Percentiles rank a stretch among this genome's conserved stretches.
Evolutionary conservation across 2,329 filamentous ascomycete species (phyloP).

Genomic region (Teratosphaeria viscida): DNA sequence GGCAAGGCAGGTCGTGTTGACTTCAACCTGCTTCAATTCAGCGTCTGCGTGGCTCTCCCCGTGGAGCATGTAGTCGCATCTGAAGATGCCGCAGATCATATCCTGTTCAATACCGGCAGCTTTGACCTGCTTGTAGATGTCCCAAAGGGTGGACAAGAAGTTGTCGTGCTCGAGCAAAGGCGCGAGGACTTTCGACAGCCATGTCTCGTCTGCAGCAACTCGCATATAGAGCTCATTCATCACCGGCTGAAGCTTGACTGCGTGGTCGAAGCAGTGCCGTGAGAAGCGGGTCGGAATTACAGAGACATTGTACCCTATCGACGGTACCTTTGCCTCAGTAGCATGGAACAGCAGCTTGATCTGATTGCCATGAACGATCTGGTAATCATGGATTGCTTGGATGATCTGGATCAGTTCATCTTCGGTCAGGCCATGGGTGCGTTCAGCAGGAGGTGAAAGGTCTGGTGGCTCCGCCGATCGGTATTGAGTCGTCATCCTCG

Average conservation of each 20-base stretch:
- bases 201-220: slow-evolving; percentile 36
- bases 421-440: background rate
- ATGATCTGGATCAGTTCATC: slow-evolving; percentile 10
- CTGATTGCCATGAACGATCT: slow-evolving; percentile 32
- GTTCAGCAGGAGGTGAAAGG: background rate
- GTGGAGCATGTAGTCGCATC: slow-evolving; percentile 39
- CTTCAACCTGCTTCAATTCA: slow-evolving; percentile 35
- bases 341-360: slow-evolving; percentile 26
- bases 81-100: slow-evolving; percentile 30
- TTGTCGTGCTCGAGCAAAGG: slow-evolving; percentile 26
- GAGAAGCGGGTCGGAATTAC: slow-evolving; percentile 29
- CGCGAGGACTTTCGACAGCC: slow-evolving; percentile 25
- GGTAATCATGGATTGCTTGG: slow-evolving; percentile 32
- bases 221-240: slow-evolving; percentile 44
- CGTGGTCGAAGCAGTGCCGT: slow-evolving; percentile 27
- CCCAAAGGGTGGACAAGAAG: slow-evolving; percentile 29
- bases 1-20: slow-evolving; percentile 36
- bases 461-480: background rate
- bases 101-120: slow-evolving; percentile 23
- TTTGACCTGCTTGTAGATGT: slow-evolving; percentile 26
- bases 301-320: slow-evolving; percentile 26
- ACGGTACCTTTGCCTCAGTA: slow-evolving; percentile 16
- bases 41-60: slow-evolving; percentile 8
- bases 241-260: slow-evolving; percentile 50
- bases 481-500: background rate